Conservation (phyloP, 2,329 filamentous ascomycete species). For the Hypoxylon sp. region DNA sequence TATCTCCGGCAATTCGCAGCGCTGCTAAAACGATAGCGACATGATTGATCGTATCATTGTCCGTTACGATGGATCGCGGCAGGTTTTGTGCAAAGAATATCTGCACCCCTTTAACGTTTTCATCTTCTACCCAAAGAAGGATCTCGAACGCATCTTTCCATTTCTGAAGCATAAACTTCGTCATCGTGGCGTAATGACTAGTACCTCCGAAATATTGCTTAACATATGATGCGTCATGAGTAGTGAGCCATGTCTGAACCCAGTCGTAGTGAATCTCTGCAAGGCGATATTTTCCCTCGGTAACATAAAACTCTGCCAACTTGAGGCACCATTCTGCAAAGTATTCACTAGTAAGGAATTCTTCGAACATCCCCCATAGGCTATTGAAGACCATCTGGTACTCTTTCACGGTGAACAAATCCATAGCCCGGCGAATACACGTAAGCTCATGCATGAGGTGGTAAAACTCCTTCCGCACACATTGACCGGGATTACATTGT, state of each 20-base stretch:
- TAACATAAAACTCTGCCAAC: not conserved
- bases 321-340: not conserved
- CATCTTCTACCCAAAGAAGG: not conserved
- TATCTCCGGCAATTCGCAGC: not conserved
- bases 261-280: slow-evolving; percentile 5
- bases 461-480: too few species aligned
- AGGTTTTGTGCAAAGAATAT: not conserved
- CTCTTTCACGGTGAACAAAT: not conserved
- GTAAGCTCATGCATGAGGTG: not conserved
- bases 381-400: not conserved
- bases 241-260: not conserved
- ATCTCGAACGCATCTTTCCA: not conserved
- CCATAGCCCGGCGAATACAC: not conserved
- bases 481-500: not conserved
- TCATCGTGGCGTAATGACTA: not conserved
- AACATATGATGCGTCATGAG: too few species aligned
- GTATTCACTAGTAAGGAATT: not conserved
- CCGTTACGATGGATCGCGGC: not conserved
- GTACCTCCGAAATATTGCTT: not conserved
- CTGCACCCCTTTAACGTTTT: not conserved
- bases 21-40: not conserved
- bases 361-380: not conserved
- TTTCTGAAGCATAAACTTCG: not conserved
- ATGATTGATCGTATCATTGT: not conserved
- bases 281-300: not conserved